These are phyloP conservation scores for Mucor plumbeus DNA, from an alignment of 371 early-diverging fungal genomes.

Conservation along the genomic window DNA sequence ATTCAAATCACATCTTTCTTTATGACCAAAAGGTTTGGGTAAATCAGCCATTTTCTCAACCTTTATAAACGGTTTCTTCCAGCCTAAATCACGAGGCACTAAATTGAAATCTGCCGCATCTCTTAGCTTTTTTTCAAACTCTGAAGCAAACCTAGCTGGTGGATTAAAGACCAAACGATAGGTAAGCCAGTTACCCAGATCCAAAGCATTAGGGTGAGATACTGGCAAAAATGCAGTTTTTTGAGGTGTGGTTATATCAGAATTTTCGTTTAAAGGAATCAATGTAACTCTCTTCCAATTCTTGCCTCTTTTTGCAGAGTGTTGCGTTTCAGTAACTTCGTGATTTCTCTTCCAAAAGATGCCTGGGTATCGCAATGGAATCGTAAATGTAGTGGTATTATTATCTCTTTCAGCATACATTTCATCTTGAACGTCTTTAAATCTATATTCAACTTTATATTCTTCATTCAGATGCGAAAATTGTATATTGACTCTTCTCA, in stretches of 20 bases:
- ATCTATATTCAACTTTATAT: slow-evolving; percentile 38
- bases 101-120: slow-evolving; percentile 51
- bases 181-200: slow-evolving; percentile 48
- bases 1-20: slow-evolving; percentile 23
- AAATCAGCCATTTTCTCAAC: slow-evolving; percentile 6
- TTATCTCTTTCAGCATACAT: slow-evolving; percentile 32
- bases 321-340: slow-evolving; percentile 5
- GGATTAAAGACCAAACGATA: slow-evolving; percentile 37
- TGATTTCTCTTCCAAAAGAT: slow-evolving; percentile 35
- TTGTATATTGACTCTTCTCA: slow-evolving; percentile 28
- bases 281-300: slow-evolving; percentile 38
- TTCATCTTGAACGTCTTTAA: slow-evolving; percentile 37
- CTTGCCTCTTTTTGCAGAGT: background rate
- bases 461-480: slow-evolving; percentile 33
- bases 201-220: slow-evolving; percentile 13
- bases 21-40: slow-evolving; percentile 27
- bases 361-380: slow-evolving; percentile 37
- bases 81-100: slow-evolving; percentile 28
- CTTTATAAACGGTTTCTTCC: slow-evolving; percentile 7
- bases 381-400: slow-evolving; percentile 28
- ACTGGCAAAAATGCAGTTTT: slow-evolving; percentile 27
- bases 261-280: slow-evolving; percentile 25
- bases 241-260: background rate
- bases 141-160: background rate
- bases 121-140: slow-evolving; percentile 32